phyloP scores from a whole-genome alignment of 768 basidiomycete species.

The Ramaria sp. region DNA sequence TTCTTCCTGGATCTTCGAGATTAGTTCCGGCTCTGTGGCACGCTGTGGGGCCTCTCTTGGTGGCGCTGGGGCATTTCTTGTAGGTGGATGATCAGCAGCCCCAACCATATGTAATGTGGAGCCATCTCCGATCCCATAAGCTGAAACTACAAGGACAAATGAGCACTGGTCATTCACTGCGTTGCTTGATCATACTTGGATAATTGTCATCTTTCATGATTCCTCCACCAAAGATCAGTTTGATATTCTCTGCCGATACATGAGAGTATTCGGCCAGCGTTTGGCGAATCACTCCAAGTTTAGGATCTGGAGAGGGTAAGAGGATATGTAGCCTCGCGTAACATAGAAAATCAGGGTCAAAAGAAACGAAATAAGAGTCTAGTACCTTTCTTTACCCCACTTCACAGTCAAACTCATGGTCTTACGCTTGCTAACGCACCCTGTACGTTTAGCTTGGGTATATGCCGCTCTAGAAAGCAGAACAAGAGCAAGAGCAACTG shows the following conservation, averaged over 20 bases:
- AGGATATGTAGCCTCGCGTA: conserved; percentile 34
- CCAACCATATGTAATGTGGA: conserved; percentile 66
- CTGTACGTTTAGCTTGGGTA: conserved; percentile 18
- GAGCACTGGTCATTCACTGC: neutral
- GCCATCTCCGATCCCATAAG: conserved; percentile 61
- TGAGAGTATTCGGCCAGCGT: conserved; percentile 66
- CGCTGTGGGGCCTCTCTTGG: conserved; percentile 13
- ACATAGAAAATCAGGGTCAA: conserved; percentile 9
- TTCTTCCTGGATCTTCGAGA: conserved; percentile 46
- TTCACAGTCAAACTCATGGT: conserved; percentile 33
- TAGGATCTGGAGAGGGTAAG: conserved; percentile 47
- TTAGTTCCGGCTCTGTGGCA: conserved; percentile 33
- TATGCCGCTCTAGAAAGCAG: conserved; percentile 20
- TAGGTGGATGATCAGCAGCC: conserved; percentile 22
- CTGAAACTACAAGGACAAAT: conserved; percentile 38
- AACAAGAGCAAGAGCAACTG: conserved; percentile 18
- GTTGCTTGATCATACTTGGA: conserved; percentile 34
- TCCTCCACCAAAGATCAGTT: conserved; percentile 83
- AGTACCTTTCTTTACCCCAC: conserved; percentile 37
- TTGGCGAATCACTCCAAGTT: conserved; percentile 44
- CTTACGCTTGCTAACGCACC: conserved; percentile 2
- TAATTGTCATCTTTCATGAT: conserved; percentile 78
- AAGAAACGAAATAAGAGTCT: neutral
- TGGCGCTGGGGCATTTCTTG: conserved; percentile 17
- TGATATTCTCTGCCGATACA: conserved; percentile 59